Base-by-base conservation (phyloP, 2,329 filamentous ascomycete genomes). In the Scedosporium dehoogii region DNA sequence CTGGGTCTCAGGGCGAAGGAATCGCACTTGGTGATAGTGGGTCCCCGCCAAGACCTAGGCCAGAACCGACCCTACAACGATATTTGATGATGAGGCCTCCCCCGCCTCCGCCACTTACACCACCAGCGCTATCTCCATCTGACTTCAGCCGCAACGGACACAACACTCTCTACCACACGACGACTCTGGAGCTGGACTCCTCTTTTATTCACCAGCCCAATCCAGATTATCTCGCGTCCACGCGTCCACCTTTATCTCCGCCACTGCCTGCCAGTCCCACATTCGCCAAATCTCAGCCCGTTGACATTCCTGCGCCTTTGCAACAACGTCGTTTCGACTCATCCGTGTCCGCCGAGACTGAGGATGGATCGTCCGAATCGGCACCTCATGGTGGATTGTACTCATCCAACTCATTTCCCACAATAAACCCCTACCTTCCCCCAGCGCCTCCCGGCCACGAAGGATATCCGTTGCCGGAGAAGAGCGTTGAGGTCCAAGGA, bases 371-470 rank as follows among this genome's bases (percentile, higher is more conserved):
- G 7, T 18, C 27, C 12, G 27, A 23, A 14, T 33, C 12, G 6
- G 27, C 23, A 41, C 16, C 63, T 68, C 60, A 23, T 27, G 69
- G 72, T 59, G 67, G 70, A 23, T 65, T 72, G 18, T 78, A 79
- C 65, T 75, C 75, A 12, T 76, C 80, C 9, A 79, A 76, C 58
- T 82, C 81, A 51, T 82, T 79, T 65, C 79, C 80, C 21, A 76
- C 80, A 1, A 75, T 76, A 3, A 79, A 75, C 41, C 78, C 77
- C 10, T 71, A 77, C 56, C 72, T 82, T 56, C 80, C 81, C 12
- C 77, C 79, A 6, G 77, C 80, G 58, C 79, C 80, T 53, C 74
- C 76, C 16, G 38, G 16, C 6, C 16, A 38, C 16, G 60, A 62
- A 7, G 59, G 29, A 10, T 18, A n/a, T 16, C 44, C 27, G 7